phyloP scores from a whole-genome alignment of 768 basidiomycete genomes.

The Mycena galopus region DNA sequence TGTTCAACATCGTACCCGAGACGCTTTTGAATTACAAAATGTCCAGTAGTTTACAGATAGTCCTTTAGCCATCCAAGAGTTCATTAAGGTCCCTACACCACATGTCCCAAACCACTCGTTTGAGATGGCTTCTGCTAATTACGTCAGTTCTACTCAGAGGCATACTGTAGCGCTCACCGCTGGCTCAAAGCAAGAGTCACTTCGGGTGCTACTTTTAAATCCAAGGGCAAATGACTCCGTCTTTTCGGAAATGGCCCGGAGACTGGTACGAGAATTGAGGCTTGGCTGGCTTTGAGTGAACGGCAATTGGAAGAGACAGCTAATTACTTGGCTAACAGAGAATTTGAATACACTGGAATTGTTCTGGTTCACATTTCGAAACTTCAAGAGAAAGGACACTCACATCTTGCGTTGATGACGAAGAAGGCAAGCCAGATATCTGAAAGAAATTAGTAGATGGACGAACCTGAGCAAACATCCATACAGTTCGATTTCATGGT shows the following conservation, averaged over 20 bases:
- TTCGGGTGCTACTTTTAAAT: neutral
- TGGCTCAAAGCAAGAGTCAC: neutral
- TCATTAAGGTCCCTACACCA: too few relatives aligned
- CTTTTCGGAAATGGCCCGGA: neutral
- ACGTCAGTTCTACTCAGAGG: neutral
- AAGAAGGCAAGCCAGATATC: constrained; percentile 19
- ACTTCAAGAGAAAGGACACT: neutral
- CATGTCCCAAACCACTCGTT: neutral
- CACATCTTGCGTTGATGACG: constrained; percentile 8
- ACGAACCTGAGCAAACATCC: neutral
- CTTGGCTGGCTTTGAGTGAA: neutral
- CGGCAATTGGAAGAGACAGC: too few relatives aligned
- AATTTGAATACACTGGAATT: constrained; percentile 16
- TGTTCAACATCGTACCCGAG: neutral
- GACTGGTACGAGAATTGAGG: constrained; percentile 17
- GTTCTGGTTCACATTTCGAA: neutral
- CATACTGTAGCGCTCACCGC: neutral
- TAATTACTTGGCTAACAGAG: constrained; percentile 14
- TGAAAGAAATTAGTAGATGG: neutral
- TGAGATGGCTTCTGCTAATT: neutral
- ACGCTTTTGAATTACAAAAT: too few relatives aligned
- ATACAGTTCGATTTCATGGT: constrained; percentile 14
- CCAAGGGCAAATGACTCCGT: neutral
- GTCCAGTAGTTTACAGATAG: too few relatives aligned
- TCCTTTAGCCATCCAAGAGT: too few relatives aligned